These are phyloP conservation scores for Penicillium argentinense DNA, from an alignment of 495 filamentous ascomycete species.

Conservation along the genomic window DNA sequence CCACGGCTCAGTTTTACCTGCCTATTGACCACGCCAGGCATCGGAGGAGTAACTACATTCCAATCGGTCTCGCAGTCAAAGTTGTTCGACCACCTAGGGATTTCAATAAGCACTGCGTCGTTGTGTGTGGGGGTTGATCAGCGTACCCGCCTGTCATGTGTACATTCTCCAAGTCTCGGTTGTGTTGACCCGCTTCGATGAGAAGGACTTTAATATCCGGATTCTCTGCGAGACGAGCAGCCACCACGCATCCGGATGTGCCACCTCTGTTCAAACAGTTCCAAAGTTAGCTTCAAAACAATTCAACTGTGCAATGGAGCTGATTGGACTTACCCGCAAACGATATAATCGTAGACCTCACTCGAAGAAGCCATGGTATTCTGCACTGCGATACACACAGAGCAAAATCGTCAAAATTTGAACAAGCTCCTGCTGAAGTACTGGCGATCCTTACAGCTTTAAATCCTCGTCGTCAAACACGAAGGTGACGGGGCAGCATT, in stretches of 20 bases:
- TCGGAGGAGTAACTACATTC: constrained; percentile 57
- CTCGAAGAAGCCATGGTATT: constrained; percentile 18
- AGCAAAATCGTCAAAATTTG: too few species aligned
- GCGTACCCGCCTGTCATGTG: constrained; percentile 47
- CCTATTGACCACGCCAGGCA: constrained; percentile 51
- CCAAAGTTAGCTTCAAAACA: too few species aligned
- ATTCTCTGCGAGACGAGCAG: constrained; percentile 61
- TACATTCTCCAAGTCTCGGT: constrained; percentile 45
- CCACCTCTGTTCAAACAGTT: constrained; percentile 45
- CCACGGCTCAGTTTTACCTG: constrained; percentile 60
- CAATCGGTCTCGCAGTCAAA: constrained; percentile 56
- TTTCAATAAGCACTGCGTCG: too few species aligned
- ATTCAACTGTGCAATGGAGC: too few species aligned
- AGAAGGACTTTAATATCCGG: constrained; percentile 51
- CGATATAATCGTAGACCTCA: constrained; percentile 33
- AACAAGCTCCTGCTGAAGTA: not conserved
- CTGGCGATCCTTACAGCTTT: not conserved
- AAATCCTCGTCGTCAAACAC: not conserved
- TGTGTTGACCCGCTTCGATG: constrained; percentile 54
- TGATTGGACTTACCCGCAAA: constrained; percentile 31
- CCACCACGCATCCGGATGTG: constrained; percentile 59
- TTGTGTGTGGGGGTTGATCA: not conserved
- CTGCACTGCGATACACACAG: not conserved
- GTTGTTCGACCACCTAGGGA: constrained; percentile 40
- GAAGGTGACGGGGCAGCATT: not conserved